Base-by-base conservation (phyloP, 176 grass and related monocot genomes). In the Paspalum vaginatum region DNA sequence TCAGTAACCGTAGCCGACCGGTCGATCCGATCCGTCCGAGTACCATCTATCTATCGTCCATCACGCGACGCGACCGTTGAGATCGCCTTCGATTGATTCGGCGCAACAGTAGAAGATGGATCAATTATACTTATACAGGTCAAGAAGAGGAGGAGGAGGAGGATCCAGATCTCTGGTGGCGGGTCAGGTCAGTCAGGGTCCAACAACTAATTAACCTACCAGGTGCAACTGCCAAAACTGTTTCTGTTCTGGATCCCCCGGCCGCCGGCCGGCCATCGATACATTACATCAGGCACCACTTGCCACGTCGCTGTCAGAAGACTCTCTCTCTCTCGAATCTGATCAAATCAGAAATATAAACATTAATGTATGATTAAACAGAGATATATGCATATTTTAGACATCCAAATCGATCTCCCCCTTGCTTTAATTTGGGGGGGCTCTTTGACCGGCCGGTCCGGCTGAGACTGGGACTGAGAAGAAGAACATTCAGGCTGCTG, bases 221-320 rank as follows among this genome's bases (percentile, higher is more conserved):
- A 21, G 54, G 59, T 75, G 73, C 73, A 76, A 76, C 73, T 44
- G 73, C 73, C 73, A 60, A 59, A 75, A 75, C 72, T 75, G 72
- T 75, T 41, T 75, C 53, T 14, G 0, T 18, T 26, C 48, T 4
- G 48, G 1, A n/a, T 58, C 7, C 55, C 15, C 58, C 1, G 5
- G 4, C 12, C 25, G 11, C 2, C n/a, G 7, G 4, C 5, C 17
- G 39, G 2, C 4, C 9, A 13, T 3, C 10, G 1, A 21, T 26
- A 22, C 57, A 59, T 47, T n/a, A n/a, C 6, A n/a, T n/a, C 52
- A 57, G 40, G 37, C n/a, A 45, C 65, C 67, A 16, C 68, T 72
- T 37, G 68, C 51, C 68, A 52, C 24, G 27, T 18, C 37, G 37
- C 7, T 43, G 32, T 32, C 32, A 32, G 32, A 32, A 32, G 32